A percentile compares a stretch with the other conserved stretches of the same genome.
phyloP scores from a whole-genome alignment of 768 basidiomycete species.

The Hygrophorus pudorinus region DNA sequence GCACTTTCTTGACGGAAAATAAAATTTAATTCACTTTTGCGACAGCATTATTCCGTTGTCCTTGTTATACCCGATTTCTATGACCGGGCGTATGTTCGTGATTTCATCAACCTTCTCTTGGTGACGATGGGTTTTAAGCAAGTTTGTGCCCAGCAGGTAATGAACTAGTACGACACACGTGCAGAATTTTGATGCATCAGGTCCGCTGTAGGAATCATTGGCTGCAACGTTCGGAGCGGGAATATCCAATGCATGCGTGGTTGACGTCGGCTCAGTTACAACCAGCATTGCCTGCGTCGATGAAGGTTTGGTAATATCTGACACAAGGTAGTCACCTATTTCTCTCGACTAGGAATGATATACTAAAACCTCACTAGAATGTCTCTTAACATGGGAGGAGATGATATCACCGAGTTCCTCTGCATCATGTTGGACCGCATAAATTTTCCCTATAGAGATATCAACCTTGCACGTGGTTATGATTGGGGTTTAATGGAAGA shows the following conservation, averaged over 20 bases:
- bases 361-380: constrained; percentile 35
- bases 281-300: constrained; percentile 91
- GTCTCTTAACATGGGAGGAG: constrained; percentile 80
- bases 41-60: constrained; percentile 76
- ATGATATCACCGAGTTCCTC: constrained; percentile 90
- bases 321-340: constrained; percentile 56
- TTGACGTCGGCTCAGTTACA: constrained; percentile 82
- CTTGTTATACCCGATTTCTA: constrained; percentile 91
- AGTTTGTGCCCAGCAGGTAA: constrained; percentile 82
- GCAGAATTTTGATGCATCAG: neutral
- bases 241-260: constrained; percentile 89
- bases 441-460: constrained; percentile 79
- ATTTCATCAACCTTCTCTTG: constrained; percentile 64
- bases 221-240: constrained; percentile 95
- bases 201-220: constrained; percentile 61
- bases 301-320: constrained; percentile 79
- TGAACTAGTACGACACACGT: constrained; percentile 3
- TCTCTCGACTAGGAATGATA: constrained; percentile 1
- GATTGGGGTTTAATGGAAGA: constrained; percentile 93
- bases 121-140: constrained; percentile 86
- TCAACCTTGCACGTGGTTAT: constrained; percentile 65
- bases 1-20: neutral
- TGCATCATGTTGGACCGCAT: constrained; percentile 71
- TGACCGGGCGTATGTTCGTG: constrained; percentile 74
- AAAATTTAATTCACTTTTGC: neutral